Evolutionary conservation across 805 yeast species (phyloP).

Genomic region (Starmerella gropengiesseri): DNA sequence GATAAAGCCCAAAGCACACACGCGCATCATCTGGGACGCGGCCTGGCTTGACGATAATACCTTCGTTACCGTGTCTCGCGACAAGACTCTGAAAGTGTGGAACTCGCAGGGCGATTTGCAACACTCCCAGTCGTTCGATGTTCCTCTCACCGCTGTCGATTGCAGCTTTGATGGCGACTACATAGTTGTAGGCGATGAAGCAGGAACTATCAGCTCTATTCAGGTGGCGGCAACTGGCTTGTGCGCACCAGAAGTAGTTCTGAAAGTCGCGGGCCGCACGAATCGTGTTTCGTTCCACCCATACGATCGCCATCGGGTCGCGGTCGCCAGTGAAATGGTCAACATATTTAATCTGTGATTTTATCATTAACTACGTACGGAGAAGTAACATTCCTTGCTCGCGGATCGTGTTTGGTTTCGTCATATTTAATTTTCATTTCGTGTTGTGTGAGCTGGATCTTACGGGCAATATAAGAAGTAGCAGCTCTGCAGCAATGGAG

Average conservation of each 20-base stretch:
- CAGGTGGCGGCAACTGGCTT: too few species aligned
- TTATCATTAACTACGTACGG: too few species aligned
- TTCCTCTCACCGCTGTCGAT: conserved; percentile 23
- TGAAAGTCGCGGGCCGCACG: conserved; percentile 19
- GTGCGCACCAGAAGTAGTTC: background rate
- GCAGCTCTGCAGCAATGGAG: too few species aligned
- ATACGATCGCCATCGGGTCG: background rate
- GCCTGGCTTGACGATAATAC: conserved; percentile 47
- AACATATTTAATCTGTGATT: background rate
- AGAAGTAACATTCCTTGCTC: too few species aligned
- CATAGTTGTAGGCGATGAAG: conserved; percentile 23
- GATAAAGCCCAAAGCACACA: conserved; percentile 63
- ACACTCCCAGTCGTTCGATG: conserved; percentile 10
- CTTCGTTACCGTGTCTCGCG: conserved; percentile 85
- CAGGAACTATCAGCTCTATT: too few species aligned
- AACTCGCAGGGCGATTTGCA: conserved; percentile 21
- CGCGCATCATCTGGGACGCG: conserved; percentile 91
- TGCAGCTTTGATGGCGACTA: background rate
- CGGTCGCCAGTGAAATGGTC: conserved; percentile 5
- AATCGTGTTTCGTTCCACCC: conserved; percentile 11
- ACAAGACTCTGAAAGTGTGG: conserved; percentile 51
- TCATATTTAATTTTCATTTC: too few species aligned
- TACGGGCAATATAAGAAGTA: too few species aligned
- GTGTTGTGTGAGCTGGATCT: too few species aligned
- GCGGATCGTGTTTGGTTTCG: too few species aligned